A percentile compares a stretch with the other conserved stretches of the same genome.
Conservation (phyloP, 441 rosid species). For the Erodium chrysanthum region DNA sequence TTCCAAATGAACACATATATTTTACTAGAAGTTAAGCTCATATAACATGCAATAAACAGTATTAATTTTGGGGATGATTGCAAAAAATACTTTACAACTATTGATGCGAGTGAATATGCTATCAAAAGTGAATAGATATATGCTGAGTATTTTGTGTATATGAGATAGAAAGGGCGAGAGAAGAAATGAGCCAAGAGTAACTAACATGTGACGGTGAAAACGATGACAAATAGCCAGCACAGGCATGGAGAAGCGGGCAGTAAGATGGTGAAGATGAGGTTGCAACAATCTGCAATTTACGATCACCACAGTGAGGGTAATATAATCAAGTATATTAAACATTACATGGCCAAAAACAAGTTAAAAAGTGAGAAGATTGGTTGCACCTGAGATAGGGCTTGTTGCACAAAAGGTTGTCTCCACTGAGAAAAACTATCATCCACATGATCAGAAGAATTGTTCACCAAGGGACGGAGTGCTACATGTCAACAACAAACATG, state of each 20-base stretch:
- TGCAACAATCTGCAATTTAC: slow-evolving; percentile 57
- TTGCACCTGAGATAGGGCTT: slow-evolving; percentile 68
- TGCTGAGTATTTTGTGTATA: not conserved
- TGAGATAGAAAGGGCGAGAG: slow-evolving; percentile 9
- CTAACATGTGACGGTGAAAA: slow-evolving; percentile 78
- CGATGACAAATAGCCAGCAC: slow-evolving; percentile 69
- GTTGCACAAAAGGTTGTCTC: slow-evolving; percentile 64
- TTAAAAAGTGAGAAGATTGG: not conserved
- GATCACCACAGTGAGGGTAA: slow-evolving; percentile 22
- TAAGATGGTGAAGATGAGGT: slow-evolving; percentile 51
- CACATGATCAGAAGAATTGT: slow-evolving; percentile 38
- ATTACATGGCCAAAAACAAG: not conserved
- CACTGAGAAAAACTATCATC: slow-evolving; percentile 58
- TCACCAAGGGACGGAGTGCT: slow-evolving; percentile 64
- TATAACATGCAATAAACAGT: not conserved
- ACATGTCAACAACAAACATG: slow-evolving; percentile 9
- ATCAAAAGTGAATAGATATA: not conserved
- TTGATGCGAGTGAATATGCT: not conserved
- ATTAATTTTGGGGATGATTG: too few species aligned
- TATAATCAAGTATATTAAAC: slow-evolving; percentile 3
- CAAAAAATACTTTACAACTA: too few species aligned
- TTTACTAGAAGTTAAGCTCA: not conserved
- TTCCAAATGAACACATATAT: not conserved
- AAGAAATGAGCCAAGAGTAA: slow-evolving; percentile 24
- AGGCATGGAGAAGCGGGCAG: slow-evolving; percentile 61